Conservation (phyloP, 345 rosid species). For the Noccaea bulbosa region DNA sequence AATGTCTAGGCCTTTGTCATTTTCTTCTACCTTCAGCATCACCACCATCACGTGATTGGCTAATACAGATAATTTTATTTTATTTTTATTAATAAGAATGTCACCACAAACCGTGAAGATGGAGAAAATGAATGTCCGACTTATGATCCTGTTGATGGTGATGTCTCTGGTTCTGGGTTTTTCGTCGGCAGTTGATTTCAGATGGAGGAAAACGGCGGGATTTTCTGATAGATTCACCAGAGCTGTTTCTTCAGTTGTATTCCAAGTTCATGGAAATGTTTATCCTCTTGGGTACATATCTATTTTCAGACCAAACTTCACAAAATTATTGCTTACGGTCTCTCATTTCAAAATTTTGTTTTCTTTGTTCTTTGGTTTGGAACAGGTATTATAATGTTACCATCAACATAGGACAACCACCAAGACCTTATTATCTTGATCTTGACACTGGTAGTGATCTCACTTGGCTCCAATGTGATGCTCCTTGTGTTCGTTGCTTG, state of each 20-base stretch:
- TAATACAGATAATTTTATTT: neutral
- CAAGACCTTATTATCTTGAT: slow-evolving; percentile 89
- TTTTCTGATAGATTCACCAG: slow-evolving; percentile 48
- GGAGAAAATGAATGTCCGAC: slow-evolving; percentile 37
- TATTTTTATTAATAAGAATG: neutral
- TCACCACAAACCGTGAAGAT: slow-evolving; percentile 25
- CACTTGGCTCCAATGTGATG: slow-evolving; percentile 97
- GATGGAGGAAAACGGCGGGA: slow-evolving; percentile 46
- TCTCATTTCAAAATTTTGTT: neutral
- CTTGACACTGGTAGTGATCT: slow-evolving; percentile 96
- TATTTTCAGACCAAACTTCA: slow-evolving; percentile 10
- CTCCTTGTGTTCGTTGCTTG: slow-evolving; percentile 68
- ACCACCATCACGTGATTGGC: slow-evolving; percentile 42
- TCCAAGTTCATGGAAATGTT: slow-evolving; percentile 77
- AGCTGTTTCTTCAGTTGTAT: slow-evolving; percentile 63
- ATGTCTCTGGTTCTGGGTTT: slow-evolving; percentile 48
- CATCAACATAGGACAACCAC: slow-evolving; percentile 71
- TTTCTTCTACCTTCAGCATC: slow-evolving; percentile 27
- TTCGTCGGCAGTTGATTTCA: slow-evolving; percentile 49
- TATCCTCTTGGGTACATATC: slow-evolving; percentile 66
- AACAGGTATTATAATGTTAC: slow-evolving; percentile 80
- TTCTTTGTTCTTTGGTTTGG: neutral
- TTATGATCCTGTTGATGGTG: slow-evolving; percentile 29
- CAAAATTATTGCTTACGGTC: slow-evolving; percentile 14
- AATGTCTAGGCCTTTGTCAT: slow-evolving; percentile 37